These are phyloP conservation scores for Backusella tuberculispora DNA, from an alignment of 192 early-diverging fungal genomes.

Conservation along the genomic window DNA sequence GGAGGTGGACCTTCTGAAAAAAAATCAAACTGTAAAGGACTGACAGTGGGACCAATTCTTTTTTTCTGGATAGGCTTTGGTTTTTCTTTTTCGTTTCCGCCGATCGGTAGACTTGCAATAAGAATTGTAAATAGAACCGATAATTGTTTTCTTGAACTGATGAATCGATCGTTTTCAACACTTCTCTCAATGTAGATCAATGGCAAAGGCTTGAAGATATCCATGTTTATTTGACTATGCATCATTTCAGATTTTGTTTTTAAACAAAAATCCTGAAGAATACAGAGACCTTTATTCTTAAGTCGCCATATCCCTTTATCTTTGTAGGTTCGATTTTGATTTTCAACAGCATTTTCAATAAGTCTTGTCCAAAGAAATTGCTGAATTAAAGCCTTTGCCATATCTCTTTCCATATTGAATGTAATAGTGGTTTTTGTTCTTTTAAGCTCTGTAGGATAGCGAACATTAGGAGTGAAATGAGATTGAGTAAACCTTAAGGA, in stretches of 20 bases:
- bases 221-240: not conserved
- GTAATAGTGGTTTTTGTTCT: slow-evolving; percentile 57
- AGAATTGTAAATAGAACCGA: slow-evolving; percentile 47
- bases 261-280: slow-evolving; percentile 41
- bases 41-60: not conserved
- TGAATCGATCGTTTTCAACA: slow-evolving; percentile 49
- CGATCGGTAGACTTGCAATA: slow-evolving; percentile 46
- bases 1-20: not conserved
- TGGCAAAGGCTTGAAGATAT: slow-evolving; percentile 14
- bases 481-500: slow-evolving; percentile 52
- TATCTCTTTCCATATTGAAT: slow-evolving; percentile 56
- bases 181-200: slow-evolving; percentile 47
- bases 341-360: slow-evolving; percentile 50
- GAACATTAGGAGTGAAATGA: slow-evolving; percentile 46
- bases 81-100: not conserved
- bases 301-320: slow-evolving; percentile 51
- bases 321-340: slow-evolving; percentile 34
- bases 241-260: slow-evolving; percentile 19
- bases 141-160: slow-evolving; percentile 39
- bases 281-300: slow-evolving; percentile 51
- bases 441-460: slow-evolving; percentile 47
- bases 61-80: not conserved
- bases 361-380: slow-evolving; percentile 56
- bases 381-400: slow-evolving; percentile 59
- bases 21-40: not conserved